These are phyloP conservation scores for Teunomyces tritomae DNA, from an alignment of 805 yeast species.

Conservation along the genomic window DNA sequence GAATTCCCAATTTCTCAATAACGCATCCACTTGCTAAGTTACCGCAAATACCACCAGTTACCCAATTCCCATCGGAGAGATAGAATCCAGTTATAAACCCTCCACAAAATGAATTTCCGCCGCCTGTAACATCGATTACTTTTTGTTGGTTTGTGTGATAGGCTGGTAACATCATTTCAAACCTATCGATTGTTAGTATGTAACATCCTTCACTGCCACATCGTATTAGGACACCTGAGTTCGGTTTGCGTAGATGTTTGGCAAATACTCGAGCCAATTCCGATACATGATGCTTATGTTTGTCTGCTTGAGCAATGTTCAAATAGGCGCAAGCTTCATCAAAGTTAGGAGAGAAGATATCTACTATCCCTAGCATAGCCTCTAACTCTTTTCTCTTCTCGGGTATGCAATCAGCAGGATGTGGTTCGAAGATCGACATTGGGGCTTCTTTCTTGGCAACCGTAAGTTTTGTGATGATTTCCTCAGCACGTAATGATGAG, in stretches of 20 bases:
- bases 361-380: conserved; percentile 43
- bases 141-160: conserved; percentile 52
- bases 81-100: conserved; percentile 53
- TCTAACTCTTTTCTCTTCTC: conserved; percentile 37
- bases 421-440: conserved; percentile 78
- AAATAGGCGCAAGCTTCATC: conserved; percentile 74
- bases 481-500: conserved; percentile 58
- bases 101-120: conserved; percentile 46
- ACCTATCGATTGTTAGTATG: conserved; percentile 31
- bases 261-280: conserved; percentile 40
- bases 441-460: conserved; percentile 24
- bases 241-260: conserved; percentile 36
- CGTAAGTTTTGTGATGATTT: conserved; percentile 39
- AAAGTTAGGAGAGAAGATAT: conserved; percentile 78
- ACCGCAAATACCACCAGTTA: conserved; percentile 61
- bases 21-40: conserved; percentile 76
- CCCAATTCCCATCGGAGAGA: conserved; percentile 46
- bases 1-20: conserved; percentile 81
- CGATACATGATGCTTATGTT: neutral
- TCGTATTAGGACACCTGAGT: conserved; percentile 59
- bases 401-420: conserved; percentile 69
- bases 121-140: conserved; percentile 45
- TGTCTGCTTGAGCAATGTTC: neutral
- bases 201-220: conserved; percentile 77
- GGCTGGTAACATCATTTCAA: conserved; percentile 60